Evolutionary conservation across 305 asterid genomes (phyloP), one percentile per base, ranked within the genome.

Genomic region (Fraxinus baroniana): DNA sequence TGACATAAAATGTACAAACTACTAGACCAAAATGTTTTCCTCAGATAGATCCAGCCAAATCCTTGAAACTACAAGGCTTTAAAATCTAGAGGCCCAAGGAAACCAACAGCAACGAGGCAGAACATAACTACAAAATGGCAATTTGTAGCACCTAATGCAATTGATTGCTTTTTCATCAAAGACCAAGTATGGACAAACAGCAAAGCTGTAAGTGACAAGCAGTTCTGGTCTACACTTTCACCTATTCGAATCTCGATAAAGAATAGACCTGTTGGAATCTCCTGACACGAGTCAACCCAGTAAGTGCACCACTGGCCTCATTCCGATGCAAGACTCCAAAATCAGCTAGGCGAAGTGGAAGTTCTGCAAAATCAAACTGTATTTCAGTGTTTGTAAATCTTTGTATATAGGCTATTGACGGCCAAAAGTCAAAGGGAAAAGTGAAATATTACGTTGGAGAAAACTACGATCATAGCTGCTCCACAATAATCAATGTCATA

Each of bases 261-360:
- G 35, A 66, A 46, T 70, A 76, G 89, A 96, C 99, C 99, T 94
- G 99, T 91, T 93, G 99, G 83, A 93, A 97, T 87, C 98, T 89
- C 90, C 99, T 91, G 70, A 94, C 98, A 77, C 98, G 99, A 49
- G 97, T 97, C 87, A 97, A 85, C 57, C 98, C 99, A 57, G 98
- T 93, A 83, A 97, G 97, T 82, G 99, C 99, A 79, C 98, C 99
- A 84, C 98, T 96, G 83, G 95, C 97, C 85, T 96, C 99, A 83
- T 96, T 96, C 74, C 98, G 94, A 87, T 94, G 98, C 91, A 94
- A 85, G 77, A 93, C 98, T 60, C 99, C 98, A 83, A 95, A 95
- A 87, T 95, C 99, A 81, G 98, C 99, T 80, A 93, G 84, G 83
- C 98, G 98, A 79, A 97, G 93, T 8, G 98, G 99, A 76, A 97